Percentiles rank a stretch among this genome's conserved stretches.
Conservation (phyloP, 75 land plant genomes). For the Isoetes taiwanensis region DNA sequence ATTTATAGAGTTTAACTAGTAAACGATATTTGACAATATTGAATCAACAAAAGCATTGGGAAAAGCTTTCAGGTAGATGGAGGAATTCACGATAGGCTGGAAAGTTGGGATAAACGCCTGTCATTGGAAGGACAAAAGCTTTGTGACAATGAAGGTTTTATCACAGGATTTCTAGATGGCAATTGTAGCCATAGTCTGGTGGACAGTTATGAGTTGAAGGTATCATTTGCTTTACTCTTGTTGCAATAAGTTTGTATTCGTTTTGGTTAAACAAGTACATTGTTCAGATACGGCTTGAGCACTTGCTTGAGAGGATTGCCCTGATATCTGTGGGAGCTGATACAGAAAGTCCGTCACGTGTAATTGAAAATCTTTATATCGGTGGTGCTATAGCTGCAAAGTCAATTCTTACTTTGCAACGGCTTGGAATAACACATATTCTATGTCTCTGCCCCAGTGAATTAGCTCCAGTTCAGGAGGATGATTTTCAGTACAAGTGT, state of each 20-base stretch:
- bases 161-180: conserved; percentile 82
- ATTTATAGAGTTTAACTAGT: neutral
- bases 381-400: conserved; percentile 93
- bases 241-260: neutral
- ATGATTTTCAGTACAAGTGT: conserved; percentile 50
- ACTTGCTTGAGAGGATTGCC: conserved; percentile 79
- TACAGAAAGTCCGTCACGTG: conserved; percentile 69
- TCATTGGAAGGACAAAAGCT: conserved; percentile 46
- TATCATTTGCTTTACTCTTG: conserved; percentile 13
- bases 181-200: conserved; percentile 47
- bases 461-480: conserved; percentile 66
- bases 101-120: conserved; percentile 82
- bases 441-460: conserved; percentile 89
- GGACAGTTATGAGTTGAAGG: conserved; percentile 94
- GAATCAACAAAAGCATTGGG: neutral
- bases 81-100: conserved; percentile 51
- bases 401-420: conserved; percentile 64
- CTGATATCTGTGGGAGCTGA: conserved; percentile 77
- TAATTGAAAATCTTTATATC: conserved; percentile 48
- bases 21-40: conserved; percentile 3
- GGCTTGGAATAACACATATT: conserved; percentile 77
- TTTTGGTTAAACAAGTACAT: neutral
- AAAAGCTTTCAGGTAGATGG: conserved; percentile 44
- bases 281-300: conserved; percentile 81
- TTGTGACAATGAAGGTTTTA: conserved; percentile 77